Percentiles rank a stretch among this genome's conserved stretches.
Evolutionary conservation across 495 filamentous ascomycete species (phyloP).

Genomic region (Trichodelitschia bisporula): DNA sequence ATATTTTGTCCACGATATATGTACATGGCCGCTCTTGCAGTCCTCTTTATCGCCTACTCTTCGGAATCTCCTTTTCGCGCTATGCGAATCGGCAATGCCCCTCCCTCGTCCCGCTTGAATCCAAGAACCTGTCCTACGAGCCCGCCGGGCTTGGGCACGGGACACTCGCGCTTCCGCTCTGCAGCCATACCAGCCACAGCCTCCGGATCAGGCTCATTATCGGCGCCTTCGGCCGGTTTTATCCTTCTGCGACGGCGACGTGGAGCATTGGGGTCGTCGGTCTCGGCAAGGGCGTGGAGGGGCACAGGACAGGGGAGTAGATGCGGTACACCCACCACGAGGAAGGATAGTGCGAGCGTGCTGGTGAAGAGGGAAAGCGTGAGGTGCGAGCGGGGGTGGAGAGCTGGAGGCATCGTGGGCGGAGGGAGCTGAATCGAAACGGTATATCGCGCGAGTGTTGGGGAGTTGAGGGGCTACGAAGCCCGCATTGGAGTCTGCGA

Average conservation of each 20-base stretch:
- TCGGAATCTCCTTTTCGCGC: too few species aligned
- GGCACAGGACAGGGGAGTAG: slow-evolving; percentile 71
- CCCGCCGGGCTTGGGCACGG: slow-evolving; percentile 62
- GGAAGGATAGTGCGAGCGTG: slow-evolving; percentile 75
- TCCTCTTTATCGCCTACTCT: too few species aligned
- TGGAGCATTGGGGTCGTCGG: slow-evolving; percentile 34
- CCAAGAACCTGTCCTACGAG: slow-evolving; percentile 51
- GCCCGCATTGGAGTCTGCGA: too few species aligned
- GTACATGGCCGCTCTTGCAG: too few species aligned
- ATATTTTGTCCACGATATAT: too few species aligned
- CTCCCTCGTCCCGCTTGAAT: slow-evolving; percentile 22
- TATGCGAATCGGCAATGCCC: too few species aligned
- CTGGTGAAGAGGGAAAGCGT: slow-evolving; percentile 83
- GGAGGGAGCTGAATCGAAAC: too few species aligned
- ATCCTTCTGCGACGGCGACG: too few species aligned
- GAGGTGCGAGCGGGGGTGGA: slow-evolving; percentile 76
- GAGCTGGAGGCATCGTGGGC: slow-evolving; percentile 70
- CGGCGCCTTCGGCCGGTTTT: neutral
- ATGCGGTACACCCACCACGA: slow-evolving; percentile 79
- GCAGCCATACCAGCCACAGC: neutral
- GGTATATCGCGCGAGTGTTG: too few species aligned
- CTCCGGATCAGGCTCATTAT: neutral
- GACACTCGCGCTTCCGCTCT: slow-evolving; percentile 32
- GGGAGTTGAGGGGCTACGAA: too few species aligned
- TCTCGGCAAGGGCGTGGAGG: slow-evolving; percentile 33